Conservation (phyloP, 495 filamentous ascomycete species). For the Penicillium soppii region DNA sequence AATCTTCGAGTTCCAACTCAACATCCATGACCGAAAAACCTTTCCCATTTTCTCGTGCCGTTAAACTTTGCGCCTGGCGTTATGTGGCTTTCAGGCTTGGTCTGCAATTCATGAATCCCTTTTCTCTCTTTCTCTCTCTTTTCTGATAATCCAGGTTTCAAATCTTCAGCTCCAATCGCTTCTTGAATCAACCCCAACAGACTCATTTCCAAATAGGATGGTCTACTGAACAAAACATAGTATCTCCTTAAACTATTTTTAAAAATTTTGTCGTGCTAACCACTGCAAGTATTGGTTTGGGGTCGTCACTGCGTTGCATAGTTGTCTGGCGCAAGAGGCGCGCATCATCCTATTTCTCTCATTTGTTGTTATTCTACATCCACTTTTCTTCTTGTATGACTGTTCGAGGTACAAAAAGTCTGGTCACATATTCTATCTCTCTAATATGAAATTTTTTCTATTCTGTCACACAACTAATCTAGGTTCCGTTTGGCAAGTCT, state of each 20-base stretch:
- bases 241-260: background rate
- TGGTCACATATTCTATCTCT: constrained; percentile 8
- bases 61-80: constrained; percentile 31
- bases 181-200: background rate
- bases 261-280: background rate
- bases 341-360: constrained; percentile 1
- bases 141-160: background rate
- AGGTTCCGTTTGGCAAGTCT: background rate
- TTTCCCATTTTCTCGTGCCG: constrained; percentile 61
- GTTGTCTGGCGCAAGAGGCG: constrained; percentile 16
- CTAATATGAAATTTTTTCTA: constrained; percentile 3
- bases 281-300: no score
- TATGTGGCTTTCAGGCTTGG: background rate
- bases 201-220: background rate
- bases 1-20: constrained; percentile 70
- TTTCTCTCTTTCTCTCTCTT: background rate
- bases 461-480: background rate
- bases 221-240: background rate
- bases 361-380: constrained; percentile 8
- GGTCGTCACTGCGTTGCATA: constrained; percentile 11
- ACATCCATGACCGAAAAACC: constrained; percentile 61
- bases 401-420: constrained; percentile 27
- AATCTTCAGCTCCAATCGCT: background rate
- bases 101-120: background rate
- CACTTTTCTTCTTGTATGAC: constrained; percentile 20